Evolutionary conservation across 805 yeast genomes (phyloP).

Genomic region (Alloascoidea hylecoeti): DNA sequence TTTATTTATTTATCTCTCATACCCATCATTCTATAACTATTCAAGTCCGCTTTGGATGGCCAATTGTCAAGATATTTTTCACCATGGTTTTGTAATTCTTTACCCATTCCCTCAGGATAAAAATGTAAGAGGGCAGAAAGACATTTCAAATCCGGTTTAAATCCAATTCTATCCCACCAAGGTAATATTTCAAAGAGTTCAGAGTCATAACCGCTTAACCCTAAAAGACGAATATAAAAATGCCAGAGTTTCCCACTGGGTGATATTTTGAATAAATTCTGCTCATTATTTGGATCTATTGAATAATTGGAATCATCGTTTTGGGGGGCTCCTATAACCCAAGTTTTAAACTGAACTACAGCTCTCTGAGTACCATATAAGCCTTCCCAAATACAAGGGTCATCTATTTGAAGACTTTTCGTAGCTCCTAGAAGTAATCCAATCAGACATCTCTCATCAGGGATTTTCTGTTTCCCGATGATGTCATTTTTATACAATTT

Average conservation of each 20-base stretch:
- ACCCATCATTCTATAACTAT: too few relatives aligned
- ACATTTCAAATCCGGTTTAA: slow-evolving; percentile 25
- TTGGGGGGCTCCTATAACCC: slow-evolving; percentile 20
- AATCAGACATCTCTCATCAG: not conserved
- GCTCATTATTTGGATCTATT: slow-evolving; percentile 6
- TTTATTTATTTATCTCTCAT: too few relatives aligned
- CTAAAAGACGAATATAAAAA: slow-evolving; percentile 35
- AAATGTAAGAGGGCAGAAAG: slow-evolving; percentile 11
- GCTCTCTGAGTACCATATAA: slow-evolving; percentile 46
- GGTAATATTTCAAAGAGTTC: slow-evolving; percentile 36
- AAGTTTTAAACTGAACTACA: slow-evolving; percentile 35
- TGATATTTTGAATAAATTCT: slow-evolving; percentile 17
- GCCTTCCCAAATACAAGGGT: slow-evolving; percentile 30
- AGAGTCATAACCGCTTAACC: slow-evolving; percentile 27
- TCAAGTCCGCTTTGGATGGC: too few relatives aligned
- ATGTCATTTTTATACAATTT: not conserved
- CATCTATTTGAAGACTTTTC: too few relatives aligned
- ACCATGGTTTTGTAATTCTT: too few relatives aligned
- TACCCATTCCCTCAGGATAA: too few relatives aligned
- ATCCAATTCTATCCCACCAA: slow-evolving; percentile 37
- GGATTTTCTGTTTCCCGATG: not conserved
- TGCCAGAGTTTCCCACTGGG: slow-evolving; percentile 37
- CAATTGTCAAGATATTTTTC: too few relatives aligned
- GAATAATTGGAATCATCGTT: slow-evolving; percentile 11
- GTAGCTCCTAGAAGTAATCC: not conserved